Base-by-base conservation (phyloP, 345 rosid species). In the thale cress (Arabidopsis thaliana) region DNA sequence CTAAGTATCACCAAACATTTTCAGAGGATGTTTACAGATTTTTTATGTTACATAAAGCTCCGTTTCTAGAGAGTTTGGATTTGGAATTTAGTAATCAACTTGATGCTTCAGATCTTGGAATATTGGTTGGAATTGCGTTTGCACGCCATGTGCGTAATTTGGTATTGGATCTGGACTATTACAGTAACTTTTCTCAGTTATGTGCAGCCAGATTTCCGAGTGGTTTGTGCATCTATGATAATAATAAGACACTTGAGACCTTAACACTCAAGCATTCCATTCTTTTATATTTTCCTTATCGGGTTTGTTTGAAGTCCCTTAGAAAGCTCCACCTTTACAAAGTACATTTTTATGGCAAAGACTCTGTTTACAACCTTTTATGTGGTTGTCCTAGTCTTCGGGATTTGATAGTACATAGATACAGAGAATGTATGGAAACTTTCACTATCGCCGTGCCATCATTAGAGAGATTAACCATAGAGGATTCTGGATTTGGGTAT, bases 1-100 rank as follows among this genome's bases (percentile, higher is more conserved):
- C 37, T 24, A 4, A 37, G 0, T 0, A 14, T 25, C 13, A 49
- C 4, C 20, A 6, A 2, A 37, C 7, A 9, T 51, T 30, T 52
- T 23, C 28, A 67, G 50, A 67, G 16, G 11, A 24, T 52, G 61
- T 67, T 25, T 40, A 2, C 72, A 52, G 3, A 23, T 13, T 11
- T 53, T 6, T 67, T 38, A 1, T 38, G 40, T 16, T 4, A 53
- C 51, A 67, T 38, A 25, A 67, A 40, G 40, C 61, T 67, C 48
- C 71, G 0, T 4, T 67, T 67, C 51, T 67, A 3, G 49, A 67
- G 51, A 67, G 60, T 67, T 55, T 55, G 20, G n/a, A 32, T 68
- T 40, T 55, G 30, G 4, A 1, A 9, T 4, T 41, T 55, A 11
- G 32, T 25, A 0, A 33, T 41, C 0, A 5, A 25, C 7, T 3